Conservation (phyloP, 148 eudicot species). For the Chenopodium berlandieri region DNA sequence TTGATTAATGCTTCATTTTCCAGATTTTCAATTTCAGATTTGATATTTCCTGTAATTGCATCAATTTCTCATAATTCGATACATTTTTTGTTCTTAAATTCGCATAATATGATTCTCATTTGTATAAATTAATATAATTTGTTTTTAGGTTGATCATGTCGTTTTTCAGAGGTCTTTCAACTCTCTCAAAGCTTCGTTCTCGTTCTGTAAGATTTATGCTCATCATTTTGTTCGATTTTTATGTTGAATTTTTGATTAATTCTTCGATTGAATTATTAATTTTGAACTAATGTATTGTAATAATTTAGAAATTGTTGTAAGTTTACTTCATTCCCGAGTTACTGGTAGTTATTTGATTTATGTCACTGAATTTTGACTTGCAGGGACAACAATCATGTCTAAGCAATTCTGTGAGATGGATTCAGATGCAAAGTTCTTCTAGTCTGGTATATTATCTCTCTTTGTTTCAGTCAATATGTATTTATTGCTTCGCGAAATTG, state of each 20-base stretch:
- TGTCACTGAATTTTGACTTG: constrained; percentile 17
- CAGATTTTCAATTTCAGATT: not conserved
- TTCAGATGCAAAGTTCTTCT: constrained; percentile 82
- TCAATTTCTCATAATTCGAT: not conserved
- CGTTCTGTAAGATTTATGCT: constrained; percentile 52
- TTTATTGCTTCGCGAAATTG: not conserved
- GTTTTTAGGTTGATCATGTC: constrained; percentile 48
- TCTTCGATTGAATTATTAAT: not conserved
- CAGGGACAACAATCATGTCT: constrained; percentile 74
- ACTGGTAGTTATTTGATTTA: not conserved
- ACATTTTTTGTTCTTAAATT: not conserved
- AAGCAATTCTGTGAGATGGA: constrained; percentile 66
- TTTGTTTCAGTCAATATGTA: not conserved
- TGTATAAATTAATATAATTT: not conserved
- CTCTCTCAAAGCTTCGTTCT: constrained; percentile 72
- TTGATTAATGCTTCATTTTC: not conserved
- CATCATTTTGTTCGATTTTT: not conserved
- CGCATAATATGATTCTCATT: not conserved
- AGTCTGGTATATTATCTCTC: constrained; percentile 52
- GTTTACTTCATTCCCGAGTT: not conserved
- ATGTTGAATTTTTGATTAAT: not conserved
- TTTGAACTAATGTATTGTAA: not conserved
- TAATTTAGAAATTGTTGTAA: not conserved
- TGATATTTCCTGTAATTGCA: not conserved
- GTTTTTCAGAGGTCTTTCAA: constrained; percentile 66